phyloP scores from a whole-genome alignment of 768 basidiomycete genomes.

The Rhizopogon vinicolor region DNA sequence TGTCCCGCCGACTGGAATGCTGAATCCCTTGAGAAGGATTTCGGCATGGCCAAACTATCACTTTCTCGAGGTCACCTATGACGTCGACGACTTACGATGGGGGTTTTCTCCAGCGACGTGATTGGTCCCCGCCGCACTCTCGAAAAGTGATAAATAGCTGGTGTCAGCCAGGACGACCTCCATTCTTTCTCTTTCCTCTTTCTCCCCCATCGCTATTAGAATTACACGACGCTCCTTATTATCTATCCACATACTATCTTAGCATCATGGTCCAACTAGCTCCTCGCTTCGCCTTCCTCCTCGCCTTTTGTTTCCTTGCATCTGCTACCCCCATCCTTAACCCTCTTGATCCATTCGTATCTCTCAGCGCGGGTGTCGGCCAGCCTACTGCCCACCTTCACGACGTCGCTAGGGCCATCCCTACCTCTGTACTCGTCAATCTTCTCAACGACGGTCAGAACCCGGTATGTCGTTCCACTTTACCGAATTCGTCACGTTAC shows the following conservation, averaged over 20 bases:
- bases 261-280: constrained; percentile 25
- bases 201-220: constrained; percentile 6
- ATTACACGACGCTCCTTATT: constrained; percentile 10
- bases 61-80: not conserved
- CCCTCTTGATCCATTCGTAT: not conserved
- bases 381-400: not conserved
- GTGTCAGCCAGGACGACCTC: not conserved
- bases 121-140: not conserved
- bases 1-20: not conserved
- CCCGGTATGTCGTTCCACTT: not conserved
- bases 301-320: constrained; percentile 22
- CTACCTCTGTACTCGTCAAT: not conserved
- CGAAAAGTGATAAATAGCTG: constrained; percentile 17
- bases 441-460: not conserved
- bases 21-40: not conserved
- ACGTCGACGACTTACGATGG: constrained; percentile 4
- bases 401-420: not conserved
- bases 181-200: constrained; percentile 4
- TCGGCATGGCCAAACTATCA: constrained; percentile 5
- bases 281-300: constrained; percentile 23
- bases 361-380: not conserved
- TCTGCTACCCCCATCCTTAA: constrained; percentile 9
- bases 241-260: constrained; percentile 19
- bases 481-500: not conserved
- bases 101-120: not conserved